phyloP scores from a whole-genome alignment of 345 rosid species.

The Eucalyptus tenuipes region DNA sequence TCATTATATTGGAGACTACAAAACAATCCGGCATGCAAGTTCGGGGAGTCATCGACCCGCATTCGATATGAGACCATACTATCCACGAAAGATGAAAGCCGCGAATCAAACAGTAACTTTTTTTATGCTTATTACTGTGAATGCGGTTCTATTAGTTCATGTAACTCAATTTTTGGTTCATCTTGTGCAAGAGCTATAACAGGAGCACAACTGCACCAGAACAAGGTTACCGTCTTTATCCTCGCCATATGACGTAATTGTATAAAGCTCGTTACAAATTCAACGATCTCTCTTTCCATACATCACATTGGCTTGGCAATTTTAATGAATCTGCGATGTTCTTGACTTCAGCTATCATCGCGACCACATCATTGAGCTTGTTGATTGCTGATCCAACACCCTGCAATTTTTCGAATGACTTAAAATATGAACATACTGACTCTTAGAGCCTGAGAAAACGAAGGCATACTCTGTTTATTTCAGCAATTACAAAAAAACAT shows the following conservation, averaged over 20 bases:
- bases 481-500: neutral
- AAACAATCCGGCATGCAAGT: neutral
- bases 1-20: neutral
- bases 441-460: neutral
- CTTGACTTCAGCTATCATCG: slow-evolving; percentile 55
- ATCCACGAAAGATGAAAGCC: neutral
- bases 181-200: neutral
- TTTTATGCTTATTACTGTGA: neutral
- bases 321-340: slow-evolving; percentile 32
- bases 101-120: neutral
- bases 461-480: neutral
- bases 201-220: neutral
- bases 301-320: neutral
- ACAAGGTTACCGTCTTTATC: neutral
- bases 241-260: neutral
- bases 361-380: slow-evolving; percentile 47
- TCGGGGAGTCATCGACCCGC: neutral
- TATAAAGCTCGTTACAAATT: neutral
- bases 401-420: slow-evolving; percentile 1
- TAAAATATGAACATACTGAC: neutral
- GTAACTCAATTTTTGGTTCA: neutral
- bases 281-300: neutral
- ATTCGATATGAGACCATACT: neutral
- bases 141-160: neutral
- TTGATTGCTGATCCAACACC: slow-evolving; percentile 53